These are phyloP conservation scores for Pseudogymnoascus sp. DNA, from an alignment of 2,329 filamentous ascomycete species.

Conservation along the genomic window DNA sequence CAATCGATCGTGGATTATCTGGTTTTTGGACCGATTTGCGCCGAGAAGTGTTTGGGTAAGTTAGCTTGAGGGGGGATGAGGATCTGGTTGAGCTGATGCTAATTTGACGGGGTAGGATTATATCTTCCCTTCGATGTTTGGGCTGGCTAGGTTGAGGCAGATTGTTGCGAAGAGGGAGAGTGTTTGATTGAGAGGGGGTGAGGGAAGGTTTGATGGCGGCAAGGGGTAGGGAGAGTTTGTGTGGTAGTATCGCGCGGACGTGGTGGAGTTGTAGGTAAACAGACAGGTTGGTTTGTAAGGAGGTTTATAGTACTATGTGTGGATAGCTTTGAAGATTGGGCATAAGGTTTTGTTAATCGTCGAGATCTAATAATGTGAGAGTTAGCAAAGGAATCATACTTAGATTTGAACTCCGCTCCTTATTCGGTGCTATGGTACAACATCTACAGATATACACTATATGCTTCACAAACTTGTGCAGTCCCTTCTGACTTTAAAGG, in stretches of 20 bases:
- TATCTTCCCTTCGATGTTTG: slow-evolving; percentile 9
- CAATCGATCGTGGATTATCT: slow-evolving; percentile 1
- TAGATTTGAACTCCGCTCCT: no score
- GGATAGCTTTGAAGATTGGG: no score
- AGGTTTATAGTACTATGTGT: no score
- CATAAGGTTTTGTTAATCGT: no score
- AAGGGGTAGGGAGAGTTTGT: not conserved
- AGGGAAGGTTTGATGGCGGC: not conserved
- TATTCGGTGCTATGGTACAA: no score
- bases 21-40: not conserved
- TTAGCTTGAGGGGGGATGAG: not conserved
- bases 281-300: no score
- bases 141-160: not conserved
- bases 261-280: not conserved
- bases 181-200: not conserved
- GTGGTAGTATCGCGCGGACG: not conserved
- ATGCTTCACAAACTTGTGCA: no score
- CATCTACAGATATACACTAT: no score
- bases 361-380: no score
- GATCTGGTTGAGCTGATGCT: not conserved
- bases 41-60: not conserved
- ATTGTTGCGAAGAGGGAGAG: not conserved
- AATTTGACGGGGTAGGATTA: not conserved
- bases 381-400: no score
- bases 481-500: no score